Percentiles rank a stretch among this genome's conserved stretches.
Evolutionary conservation across 495 filamentous ascomycete species (phyloP).

Genomic region (Lasiosphaeris hirsuta): DNA sequence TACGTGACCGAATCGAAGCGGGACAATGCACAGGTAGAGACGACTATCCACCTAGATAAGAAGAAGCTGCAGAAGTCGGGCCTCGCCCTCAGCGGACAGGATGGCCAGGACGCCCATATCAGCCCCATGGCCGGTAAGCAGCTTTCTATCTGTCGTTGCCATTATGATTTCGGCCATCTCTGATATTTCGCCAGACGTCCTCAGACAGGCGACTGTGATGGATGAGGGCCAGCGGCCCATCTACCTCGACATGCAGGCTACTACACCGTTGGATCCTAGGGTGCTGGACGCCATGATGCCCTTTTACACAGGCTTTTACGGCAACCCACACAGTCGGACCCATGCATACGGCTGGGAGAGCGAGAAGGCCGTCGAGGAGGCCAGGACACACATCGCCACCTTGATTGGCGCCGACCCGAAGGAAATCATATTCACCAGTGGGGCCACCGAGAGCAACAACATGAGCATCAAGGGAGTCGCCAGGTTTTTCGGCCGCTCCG

Average conservation of each 20-base stretch:
- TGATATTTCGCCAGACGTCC: conserved; percentile 52
- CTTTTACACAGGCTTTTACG: conserved; percentile 88
- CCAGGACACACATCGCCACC: conserved; percentile 75
- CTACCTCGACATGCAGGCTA: conserved; percentile 98
- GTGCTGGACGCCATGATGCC: conserved; percentile 97
- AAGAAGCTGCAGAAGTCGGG: conserved; percentile 74
- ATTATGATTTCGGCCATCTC: neutral
- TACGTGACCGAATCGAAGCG: conserved; percentile 86
- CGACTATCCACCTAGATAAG: conserved; percentile 78
- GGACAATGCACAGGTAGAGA: conserved; percentile 75
- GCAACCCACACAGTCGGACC: conserved; percentile 95
- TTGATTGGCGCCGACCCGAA: conserved; percentile 93
- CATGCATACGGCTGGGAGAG: conserved; percentile 99
- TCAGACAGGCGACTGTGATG: conserved; percentile 91
- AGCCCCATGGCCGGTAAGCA: conserved; percentile 69
- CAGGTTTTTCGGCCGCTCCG: conserved; percentile 83
- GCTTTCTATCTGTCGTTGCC: neutral
- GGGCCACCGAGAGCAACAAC: conserved; percentile 98
- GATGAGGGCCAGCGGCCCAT: conserved; percentile 92
- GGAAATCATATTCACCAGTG: conserved; percentile 98
- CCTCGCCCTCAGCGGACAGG: conserved; percentile 57
- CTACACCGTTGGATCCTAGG: conserved; percentile 90
- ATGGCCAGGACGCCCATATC: conserved; percentile 53
- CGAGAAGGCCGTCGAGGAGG: conserved; percentile 85
- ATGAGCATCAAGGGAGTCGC: conserved; percentile 99